Conservation (phyloP, 2,329 filamentous ascomycete genomes). For the Talaromyces atroroseus region DNA sequence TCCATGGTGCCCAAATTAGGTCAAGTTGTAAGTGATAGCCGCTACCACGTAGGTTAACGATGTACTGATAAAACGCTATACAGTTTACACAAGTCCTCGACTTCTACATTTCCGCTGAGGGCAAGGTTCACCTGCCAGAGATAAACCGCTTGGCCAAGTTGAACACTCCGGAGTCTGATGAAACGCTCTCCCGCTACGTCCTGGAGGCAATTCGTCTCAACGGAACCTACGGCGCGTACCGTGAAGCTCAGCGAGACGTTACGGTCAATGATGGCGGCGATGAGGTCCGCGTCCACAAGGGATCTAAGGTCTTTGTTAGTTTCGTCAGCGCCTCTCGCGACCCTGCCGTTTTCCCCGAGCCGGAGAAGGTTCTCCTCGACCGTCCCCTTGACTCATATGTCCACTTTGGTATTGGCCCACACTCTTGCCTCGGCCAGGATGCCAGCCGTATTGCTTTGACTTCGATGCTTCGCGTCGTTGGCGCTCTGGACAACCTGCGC, state of each 20-base stretch:
- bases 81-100: constrained; percentile 68
- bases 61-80: neutral
- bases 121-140: constrained; percentile 52
- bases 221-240: constrained; percentile 57
- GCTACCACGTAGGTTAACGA: constrained; percentile 23
- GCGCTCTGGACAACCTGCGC: constrained; percentile 55
- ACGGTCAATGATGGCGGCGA: constrained; percentile 49
- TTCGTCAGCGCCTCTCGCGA: constrained; percentile 57
- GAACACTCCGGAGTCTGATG: constrained; percentile 54
- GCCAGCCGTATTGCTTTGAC: constrained; percentile 58
- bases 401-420: constrained; percentile 58
- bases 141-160: constrained; percentile 56
- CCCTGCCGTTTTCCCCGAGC: constrained; percentile 55
- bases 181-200: constrained; percentile 62
- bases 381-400: constrained; percentile 62
- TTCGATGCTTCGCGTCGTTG: constrained; percentile 63
- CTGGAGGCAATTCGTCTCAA: constrained; percentile 67
- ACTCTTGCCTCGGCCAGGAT: constrained; percentile 58
- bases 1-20: constrained; percentile 67
- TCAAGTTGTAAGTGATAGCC: constrained; percentile 50
- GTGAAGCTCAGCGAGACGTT: constrained; percentile 46
- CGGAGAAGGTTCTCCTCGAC: constrained; percentile 56
- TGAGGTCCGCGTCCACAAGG: constrained; percentile 48
- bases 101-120: constrained; percentile 60
- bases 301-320: constrained; percentile 59